Evolutionary conservation across 176 grass and related monocot genomes (phyloP).

Genomic region (Hyparrhenia diplandra): DNA sequence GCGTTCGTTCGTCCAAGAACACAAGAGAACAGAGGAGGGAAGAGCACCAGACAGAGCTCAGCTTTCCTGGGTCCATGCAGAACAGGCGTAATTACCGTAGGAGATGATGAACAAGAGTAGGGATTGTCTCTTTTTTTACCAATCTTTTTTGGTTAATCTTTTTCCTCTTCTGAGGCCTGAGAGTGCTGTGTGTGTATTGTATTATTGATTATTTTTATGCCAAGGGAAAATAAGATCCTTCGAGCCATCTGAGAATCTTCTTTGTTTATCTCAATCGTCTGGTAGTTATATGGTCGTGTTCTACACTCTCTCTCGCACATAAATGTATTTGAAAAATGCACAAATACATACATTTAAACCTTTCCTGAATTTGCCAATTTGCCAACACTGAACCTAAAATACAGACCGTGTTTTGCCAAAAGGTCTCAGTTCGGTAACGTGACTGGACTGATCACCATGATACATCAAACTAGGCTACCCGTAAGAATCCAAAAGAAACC

Average conservation of each 20-base stretch:
- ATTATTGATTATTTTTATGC: slow-evolving; percentile 13
- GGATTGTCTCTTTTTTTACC: not conserved
- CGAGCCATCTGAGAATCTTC: not conserved
- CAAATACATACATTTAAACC: not conserved
- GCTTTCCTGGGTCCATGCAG: slow-evolving; percentile 24
- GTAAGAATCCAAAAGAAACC: no score
- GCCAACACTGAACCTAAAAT: no score
- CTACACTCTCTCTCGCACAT: no score
- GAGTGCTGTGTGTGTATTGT: slow-evolving; percentile 16
- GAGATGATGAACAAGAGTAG: not conserved
- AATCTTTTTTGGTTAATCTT: not conserved
- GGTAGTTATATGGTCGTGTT: no score
- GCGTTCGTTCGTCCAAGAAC: not conserved
- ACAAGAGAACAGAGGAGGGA: slow-evolving; percentile 28
- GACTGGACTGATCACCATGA: not conserved
- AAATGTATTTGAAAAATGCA: not conserved
- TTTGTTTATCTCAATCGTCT: not conserved
- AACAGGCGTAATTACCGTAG: not conserved
- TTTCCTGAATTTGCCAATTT: no score
- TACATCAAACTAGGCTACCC: not conserved
- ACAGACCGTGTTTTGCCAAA: not conserved
- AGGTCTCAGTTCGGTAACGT: not conserved
- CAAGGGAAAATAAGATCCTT: slow-evolving; percentile 26
- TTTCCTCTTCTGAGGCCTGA: not conserved
- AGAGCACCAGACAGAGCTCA: slow-evolving; percentile 11